phyloP scores from a whole-genome alignment of 2,329 filamentous ascomycete species.

The Amauroascus verrucosus region DNA sequence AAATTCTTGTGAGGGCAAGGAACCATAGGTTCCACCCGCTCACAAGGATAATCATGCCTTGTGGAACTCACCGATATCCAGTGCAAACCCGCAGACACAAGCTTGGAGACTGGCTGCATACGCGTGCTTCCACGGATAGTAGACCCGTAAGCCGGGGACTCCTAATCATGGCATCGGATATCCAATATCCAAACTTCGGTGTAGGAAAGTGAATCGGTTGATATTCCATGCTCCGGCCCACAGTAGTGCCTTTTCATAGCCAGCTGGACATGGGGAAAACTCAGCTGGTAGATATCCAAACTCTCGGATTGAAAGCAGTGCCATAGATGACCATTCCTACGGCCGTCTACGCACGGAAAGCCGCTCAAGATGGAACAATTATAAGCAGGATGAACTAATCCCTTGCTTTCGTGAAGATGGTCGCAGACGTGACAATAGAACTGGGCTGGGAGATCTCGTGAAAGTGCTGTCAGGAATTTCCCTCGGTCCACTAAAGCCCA shows the following conservation, averaged over 20 bases:
- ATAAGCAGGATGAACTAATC: too few species aligned
- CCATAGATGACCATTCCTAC: too few species aligned
- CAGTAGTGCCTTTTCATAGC: constrained; percentile 4
- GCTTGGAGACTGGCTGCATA: background rate
- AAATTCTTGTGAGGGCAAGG: background rate
- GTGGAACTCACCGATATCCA: background rate
- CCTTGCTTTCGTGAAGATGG: too few species aligned
- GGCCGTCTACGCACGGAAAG: too few species aligned
- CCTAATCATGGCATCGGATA: too few species aligned
- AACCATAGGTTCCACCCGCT: too few species aligned
- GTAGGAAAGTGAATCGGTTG: constrained; percentile 2
- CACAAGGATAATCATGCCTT: background rate
- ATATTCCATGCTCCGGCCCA: constrained; percentile 5
- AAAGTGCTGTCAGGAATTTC: too few species aligned
- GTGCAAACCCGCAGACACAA: constrained; percentile 1
- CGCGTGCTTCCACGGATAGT: background rate
- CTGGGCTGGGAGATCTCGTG: too few species aligned
- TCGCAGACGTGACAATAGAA: too few species aligned
- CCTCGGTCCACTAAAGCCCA: too few species aligned
- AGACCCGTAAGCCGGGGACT: background rate
- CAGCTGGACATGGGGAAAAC: background rate
- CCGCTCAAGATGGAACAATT: too few species aligned
- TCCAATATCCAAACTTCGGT: too few species aligned
- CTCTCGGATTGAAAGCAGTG: background rate
- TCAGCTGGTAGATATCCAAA: background rate